Base-by-base conservation (phyloP, 169 alveolate genomes). In the Plasmodium yoelii region DNA sequence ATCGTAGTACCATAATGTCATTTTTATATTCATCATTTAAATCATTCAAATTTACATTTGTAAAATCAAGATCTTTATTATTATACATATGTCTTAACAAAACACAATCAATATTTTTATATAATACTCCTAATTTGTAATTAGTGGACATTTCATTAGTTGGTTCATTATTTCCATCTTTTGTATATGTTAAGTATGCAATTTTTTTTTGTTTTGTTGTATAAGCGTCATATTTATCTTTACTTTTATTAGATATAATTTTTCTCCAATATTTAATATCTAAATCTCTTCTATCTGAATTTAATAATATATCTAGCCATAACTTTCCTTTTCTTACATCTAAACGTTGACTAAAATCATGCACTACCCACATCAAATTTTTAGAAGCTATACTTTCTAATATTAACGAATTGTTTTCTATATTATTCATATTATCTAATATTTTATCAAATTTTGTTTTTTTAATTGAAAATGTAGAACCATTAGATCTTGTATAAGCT, bases 341-440 rank as follows among this genome's bases (percentile, higher is more conserved):
- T 22, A 86, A 64, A 12, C 91, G 91, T 69, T 86, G 91, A 70
- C 75, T 86, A 10, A 86, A 86, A 70, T 86, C 91, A 64, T 86
- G 91, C 5, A 86, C 91, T 2, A 86, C 91, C 91, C 91, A 86
- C 91, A 86, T 86, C 34, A 86, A 47, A 46, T 86, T 86, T 63
- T 86, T 86, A 10, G 91, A 86, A 69, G 91, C 91, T 8, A 86
- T 70, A 61, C 91, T 86, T 59, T 86, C 91, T 63, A 86, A 70
- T 15, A 86, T 70, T 86, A 86, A 22, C 2, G 91, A 86, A 63
- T 86, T 86, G 60, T 69, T 86, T 59, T 86, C 87, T 55, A 70
- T 15, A 47, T 70, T 60, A 46, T 70, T 64, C 59, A 86, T 59
- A 26, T 69, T 72, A 55, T 86, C 87, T 24, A 86, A 57, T 22